Percentiles rank a stretch among this genome's conserved stretches.
These are phyloP conservation scores for Ilyonectria sp. DNA, from an alignment of 2,329 filamentous ascomycete genomes.

Conservation along the genomic window DNA sequence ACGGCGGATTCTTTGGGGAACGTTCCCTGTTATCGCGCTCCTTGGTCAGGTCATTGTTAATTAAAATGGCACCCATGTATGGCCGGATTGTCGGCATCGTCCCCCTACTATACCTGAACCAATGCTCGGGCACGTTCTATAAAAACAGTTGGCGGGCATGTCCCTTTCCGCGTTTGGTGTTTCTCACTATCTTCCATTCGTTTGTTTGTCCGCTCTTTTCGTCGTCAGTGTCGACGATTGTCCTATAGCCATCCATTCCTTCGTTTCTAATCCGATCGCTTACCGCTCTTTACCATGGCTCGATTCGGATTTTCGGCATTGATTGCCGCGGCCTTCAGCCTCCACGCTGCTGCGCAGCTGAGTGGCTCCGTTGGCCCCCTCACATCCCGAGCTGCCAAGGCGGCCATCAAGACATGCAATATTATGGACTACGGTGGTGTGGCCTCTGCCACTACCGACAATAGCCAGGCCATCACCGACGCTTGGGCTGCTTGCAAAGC, in stretches of 20 bases:
- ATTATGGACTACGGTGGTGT: constrained; percentile 38
- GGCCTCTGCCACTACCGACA: constrained; percentile 33
- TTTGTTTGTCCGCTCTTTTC: constrained; percentile 8
- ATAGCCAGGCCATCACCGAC: constrained; percentile 36
- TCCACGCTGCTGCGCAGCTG: constrained; percentile 41
- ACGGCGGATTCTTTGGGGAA: constrained; percentile 13
- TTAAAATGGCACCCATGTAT: constrained; percentile 8
- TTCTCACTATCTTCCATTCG: constrained; percentile 8
- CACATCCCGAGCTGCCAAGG: constrained; percentile 31
- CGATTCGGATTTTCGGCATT: constrained; percentile 34
- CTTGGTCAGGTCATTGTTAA: constrained; percentile 22
- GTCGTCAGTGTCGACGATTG: constrained; percentile 18
- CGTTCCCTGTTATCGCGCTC: not conserved
- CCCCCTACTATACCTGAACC: constrained; percentile 16
- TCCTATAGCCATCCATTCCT: constrained; percentile 21
- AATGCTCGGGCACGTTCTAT: constrained; percentile 1
- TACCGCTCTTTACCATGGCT: constrained; percentile 25
- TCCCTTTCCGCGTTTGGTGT: not conserved
- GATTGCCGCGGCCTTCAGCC: constrained; percentile 34
- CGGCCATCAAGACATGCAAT: constrained; percentile 39
- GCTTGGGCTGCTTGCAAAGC: constrained; percentile 38
- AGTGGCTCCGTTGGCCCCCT: constrained; percentile 38
- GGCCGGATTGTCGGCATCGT: constrained; percentile 7
- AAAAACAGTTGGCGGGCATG: constrained; percentile 17
- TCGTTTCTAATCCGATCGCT: constrained; percentile 16